A percentile compares a stretch with the other conserved stretches of the same genome.
These are phyloP conservation scores for Penicillium taxi DNA, from an alignment of 495 filamentous ascomycete species.

Conservation along the genomic window DNA sequence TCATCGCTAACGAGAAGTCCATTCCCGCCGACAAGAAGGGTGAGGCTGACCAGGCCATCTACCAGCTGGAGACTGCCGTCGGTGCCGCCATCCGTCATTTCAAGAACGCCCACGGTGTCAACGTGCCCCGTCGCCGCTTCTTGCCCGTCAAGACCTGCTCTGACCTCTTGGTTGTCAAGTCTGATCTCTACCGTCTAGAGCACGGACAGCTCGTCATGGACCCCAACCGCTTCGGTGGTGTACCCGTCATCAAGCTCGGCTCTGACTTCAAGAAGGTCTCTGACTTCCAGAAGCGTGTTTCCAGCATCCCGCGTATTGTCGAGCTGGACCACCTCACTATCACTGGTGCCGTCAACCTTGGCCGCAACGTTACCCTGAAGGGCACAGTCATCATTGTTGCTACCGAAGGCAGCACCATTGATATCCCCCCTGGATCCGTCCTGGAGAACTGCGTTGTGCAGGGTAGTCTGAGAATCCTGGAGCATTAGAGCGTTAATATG, in stretches of 20 bases:
- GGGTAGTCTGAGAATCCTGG: constrained; percentile 88
- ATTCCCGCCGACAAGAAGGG: constrained; percentile 99
- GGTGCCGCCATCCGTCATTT: constrained; percentile 99
- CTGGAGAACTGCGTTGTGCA: constrained; percentile 99
- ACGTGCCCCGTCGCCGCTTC: constrained; percentile 95
- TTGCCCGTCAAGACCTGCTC: constrained; percentile 99
- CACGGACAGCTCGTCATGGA: constrained; percentile 97
- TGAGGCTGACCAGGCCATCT: constrained; percentile 92
- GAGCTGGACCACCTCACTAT: constrained; percentile 98
- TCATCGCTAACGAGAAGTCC: constrained; percentile 98
- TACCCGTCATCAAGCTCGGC: constrained; percentile 98
- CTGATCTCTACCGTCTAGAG: constrained; percentile 98
- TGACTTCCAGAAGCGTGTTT: constrained; percentile 96
- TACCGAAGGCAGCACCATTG: constrained; percentile 94
- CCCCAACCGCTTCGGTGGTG: constrained; percentile 89
- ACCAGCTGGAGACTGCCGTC: constrained; percentile 97
- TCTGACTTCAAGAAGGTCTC: constrained; percentile 99
- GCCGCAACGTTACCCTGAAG: constrained; percentile 90
- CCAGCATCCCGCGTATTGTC: constrained; percentile 93
- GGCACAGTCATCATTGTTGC: constrained; percentile 99
- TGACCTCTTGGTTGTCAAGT: constrained; percentile 99
- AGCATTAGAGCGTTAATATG: constrained; percentile 55
- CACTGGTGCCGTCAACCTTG: constrained; percentile 92
- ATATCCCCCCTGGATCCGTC: constrained; percentile 91
- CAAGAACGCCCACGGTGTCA: constrained; percentile 96